A percentile compares a stretch with the other conserved stretches of the same genome.
Evolutionary conservation across 805 yeast genomes (phyloP).

Genomic region (Tetrapisispora phaffii): DNA sequence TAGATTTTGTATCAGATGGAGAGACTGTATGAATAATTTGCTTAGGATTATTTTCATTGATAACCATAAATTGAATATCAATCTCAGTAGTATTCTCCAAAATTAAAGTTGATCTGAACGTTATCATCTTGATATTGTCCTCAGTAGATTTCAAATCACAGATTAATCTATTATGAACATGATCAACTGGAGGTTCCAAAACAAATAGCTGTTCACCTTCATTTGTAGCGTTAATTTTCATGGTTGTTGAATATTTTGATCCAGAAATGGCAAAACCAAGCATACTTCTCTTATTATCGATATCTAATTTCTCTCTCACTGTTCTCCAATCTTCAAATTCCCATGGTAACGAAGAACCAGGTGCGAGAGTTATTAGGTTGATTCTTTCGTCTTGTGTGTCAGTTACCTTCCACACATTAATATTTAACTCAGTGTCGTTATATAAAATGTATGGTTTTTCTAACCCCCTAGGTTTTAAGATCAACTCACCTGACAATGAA

Average conservation of each 20-base stretch:
- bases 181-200: conserved; percentile 49
- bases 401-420: conserved; percentile 74
- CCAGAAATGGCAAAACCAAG: conserved; percentile 54
- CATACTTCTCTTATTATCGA: conserved; percentile 49
- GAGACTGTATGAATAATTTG: conserved; percentile 34
- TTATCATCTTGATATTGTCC: conserved; percentile 70
- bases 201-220: conserved; percentile 77
- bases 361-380: conserved; percentile 31
- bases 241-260: conserved; percentile 44
- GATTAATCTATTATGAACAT: conserved; percentile 63
- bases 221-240: conserved; percentile 54
- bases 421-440: conserved; percentile 76
- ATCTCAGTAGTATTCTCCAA: conserved; percentile 61
- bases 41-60: conserved; percentile 23
- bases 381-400: conserved; percentile 24
- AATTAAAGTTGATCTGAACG: conserved; percentile 66
- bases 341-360: conserved; percentile 60
- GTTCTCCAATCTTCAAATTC: conserved; percentile 90
- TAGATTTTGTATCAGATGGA: conserved; percentile 50
- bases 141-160: conserved; percentile 61
- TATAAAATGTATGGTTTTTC: conserved; percentile 71
- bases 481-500: conserved; percentile 43
- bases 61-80: conserved; percentile 36
- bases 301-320: conserved; percentile 68
- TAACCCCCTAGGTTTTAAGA: conserved; percentile 58